Evolutionary conservation across 306 rosid species (phyloP), one percentile per base, ranked within the genome.

Genomic region (Luffa aegyptiaca): DNA sequence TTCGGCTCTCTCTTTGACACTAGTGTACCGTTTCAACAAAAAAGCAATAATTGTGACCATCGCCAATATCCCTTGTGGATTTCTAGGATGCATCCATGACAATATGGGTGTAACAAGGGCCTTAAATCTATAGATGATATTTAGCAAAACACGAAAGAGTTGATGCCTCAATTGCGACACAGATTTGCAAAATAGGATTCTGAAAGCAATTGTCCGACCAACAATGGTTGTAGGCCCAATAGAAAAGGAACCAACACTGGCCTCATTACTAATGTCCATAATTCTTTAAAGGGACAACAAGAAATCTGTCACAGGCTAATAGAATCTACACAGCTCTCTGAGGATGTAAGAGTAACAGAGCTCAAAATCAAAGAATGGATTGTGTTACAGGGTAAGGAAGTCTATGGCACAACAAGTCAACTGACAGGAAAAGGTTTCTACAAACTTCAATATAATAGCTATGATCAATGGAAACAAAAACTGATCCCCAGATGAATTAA

Each of bases 251-350:
- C 89, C 97, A 41, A 95, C 97, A 64, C 82, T 86, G 79, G 96
- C 97, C 71, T 95, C 98, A 73, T 92, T 91, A 80, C 96, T 93
- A 79, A 93, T 88, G 71, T 95, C 98, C 98, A 95, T 95, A 62
- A 69, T 72, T 86, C 11, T 74, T 16, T 10, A 64, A 35, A 48
- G 74, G 52, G 9, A 9, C 17, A 13, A 16, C 7, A 78, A 51
- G 21, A 10, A 55, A 76, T 56, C 61, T 37, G 12, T 18, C 20
- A 76, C 51, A 39, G 36, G 17, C 68, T 42, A 55, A 51, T 52
- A 51, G 12, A 53, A 5, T 35, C 41, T 45, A 73, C 21, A 48
- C 20, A 73, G 44, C 49, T 44, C 11, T 70, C 56, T 21, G 56
- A 39, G 51, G 76, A 11, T 44, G 31, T n/a, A 70, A 69, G 76